Base-by-base conservation (phyloP, 306 rosid genomes). In the Vicia villosa region DNA sequence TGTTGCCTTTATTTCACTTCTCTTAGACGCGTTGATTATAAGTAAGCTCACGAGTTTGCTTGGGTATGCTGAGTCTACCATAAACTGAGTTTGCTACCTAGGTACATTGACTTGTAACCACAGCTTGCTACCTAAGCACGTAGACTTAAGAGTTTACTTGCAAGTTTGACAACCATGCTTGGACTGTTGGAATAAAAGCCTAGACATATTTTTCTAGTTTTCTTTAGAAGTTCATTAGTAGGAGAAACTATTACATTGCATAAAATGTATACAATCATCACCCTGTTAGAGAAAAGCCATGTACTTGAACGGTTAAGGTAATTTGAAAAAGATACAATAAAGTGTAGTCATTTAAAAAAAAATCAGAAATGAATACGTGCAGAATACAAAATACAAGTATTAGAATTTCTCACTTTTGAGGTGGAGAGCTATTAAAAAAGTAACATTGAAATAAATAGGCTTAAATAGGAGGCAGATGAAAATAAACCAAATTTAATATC, bases 141-240 rank as follows among this genome's bases (percentile, higher is more conserved):
- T 54, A 54, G 21, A 22, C 34, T 54, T 2, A 3, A 52, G 10
- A 51, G 58, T 51, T 51, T 0, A 10, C n/a, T 20, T 4, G 2
- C 58, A 51, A 19, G 30, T 51, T 51, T 19, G 58, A 51, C 30
- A 52, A 21, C 59, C 32, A 52, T 52, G 59, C 55, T 50, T 38
- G 10, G 57, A 28, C 11, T 63, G 46, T 37, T 47, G 42, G 16
- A 21, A 16, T 30, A 24, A 36, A 57, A 64, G 24, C 45, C 7
- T 57, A 26, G 69, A 17, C 16, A 21, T 20, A 34, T 40, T 32
- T 70, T 17, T 16, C 62, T 57, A 36, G 37, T 52, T 40, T 11
- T 28, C n/a, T 52, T 52, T 6, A 12, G 4, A 34, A 50, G 70
- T 57, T 40, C 28, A 28, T 59, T 43, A 60, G 42, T 59, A 12